Conservation (phyloP, 2,329 filamentous ascomycete genomes). For the Aspergillus sp. region DNA sequence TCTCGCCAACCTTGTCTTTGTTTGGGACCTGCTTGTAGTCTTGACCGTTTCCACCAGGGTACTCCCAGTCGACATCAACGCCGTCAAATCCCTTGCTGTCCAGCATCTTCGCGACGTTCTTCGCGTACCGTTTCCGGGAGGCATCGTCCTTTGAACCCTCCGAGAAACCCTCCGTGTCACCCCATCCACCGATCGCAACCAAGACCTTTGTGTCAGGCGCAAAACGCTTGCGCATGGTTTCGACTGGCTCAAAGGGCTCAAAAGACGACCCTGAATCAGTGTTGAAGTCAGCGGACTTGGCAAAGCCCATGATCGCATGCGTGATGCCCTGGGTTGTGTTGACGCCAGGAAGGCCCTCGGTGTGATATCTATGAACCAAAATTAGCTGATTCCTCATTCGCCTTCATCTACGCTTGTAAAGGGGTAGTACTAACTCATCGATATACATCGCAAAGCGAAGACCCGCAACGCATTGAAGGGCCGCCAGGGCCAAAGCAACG, state of each 20-base stretch:
- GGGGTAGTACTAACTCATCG: slow-evolving; percentile 42
- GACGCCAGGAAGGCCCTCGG: slow-evolving; percentile 31
- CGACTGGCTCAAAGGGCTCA: slow-evolving; percentile 55
- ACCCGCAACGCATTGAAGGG: slow-evolving; percentile 28
- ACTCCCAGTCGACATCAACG: slow-evolving; percentile 69
- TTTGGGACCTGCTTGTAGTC: slow-evolving; percentile 68
- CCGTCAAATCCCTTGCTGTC: slow-evolving; percentile 64
- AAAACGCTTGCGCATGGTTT: slow-evolving; percentile 55
- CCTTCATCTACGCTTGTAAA: neutral
- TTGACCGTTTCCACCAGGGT: slow-evolving; percentile 63
- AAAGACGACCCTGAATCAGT: slow-evolving; percentile 45
- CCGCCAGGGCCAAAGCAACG: slow-evolving; percentile 30
- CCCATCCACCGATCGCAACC: slow-evolving; percentile 75
- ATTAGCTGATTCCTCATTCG: slow-evolving; percentile 1
- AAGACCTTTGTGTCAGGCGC: slow-evolving; percentile 60
- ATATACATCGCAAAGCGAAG: slow-evolving; percentile 47
- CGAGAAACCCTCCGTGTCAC: slow-evolving; percentile 65
- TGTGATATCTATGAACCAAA: slow-evolving; percentile 41
- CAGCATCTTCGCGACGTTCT: slow-evolving; percentile 65
- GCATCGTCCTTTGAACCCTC: slow-evolving; percentile 53
- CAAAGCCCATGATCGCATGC: slow-evolving; percentile 58
- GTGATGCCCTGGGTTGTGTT: slow-evolving; percentile 48
- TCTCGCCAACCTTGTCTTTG: slow-evolving; percentile 57
- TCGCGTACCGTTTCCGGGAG: slow-evolving; percentile 60
- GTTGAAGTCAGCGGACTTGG: slow-evolving; percentile 53